A percentile compares a stretch with the other conserved stretches of the same genome.
These are phyloP conservation scores for Diaporthe ilicicola DNA, from an alignment of 2,329 filamentous ascomycete species.

Conservation along the genomic window DNA sequence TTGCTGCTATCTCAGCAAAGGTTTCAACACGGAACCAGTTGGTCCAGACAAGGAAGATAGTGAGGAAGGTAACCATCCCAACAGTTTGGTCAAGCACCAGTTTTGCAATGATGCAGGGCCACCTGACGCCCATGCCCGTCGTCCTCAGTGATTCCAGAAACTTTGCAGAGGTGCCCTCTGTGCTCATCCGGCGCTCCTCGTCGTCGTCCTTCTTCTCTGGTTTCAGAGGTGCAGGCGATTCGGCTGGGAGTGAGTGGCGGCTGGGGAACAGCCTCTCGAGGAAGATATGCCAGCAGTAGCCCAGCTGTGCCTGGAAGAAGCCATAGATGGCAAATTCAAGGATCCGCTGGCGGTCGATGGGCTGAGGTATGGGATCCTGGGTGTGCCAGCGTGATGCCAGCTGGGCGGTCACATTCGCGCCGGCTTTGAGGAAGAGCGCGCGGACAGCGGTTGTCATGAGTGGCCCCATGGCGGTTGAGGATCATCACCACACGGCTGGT, in stretches of 20 bases:
- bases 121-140: conserved; percentile 33
- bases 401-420: conserved; percentile 35
- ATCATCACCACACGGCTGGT: conserved; percentile 9
- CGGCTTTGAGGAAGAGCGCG: conserved; percentile 34
- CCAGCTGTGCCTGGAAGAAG: conserved; percentile 38
- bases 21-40: conserved; percentile 37
- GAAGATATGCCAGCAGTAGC: conserved; percentile 38
- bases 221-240: conserved; percentile 21
- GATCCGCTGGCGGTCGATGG: conserved; percentile 37
- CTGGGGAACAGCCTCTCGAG: conserved; percentile 39
- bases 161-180: conserved; percentile 30
- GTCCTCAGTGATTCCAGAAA: conserved; percentile 23
- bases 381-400: conserved; percentile 33
- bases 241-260: conserved; percentile 14
- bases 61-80: conserved; percentile 35
- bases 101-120: conserved; percentile 37
- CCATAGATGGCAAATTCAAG: conserved; percentile 40
- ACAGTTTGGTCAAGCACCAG: conserved; percentile 39
- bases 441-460: conserved; percentile 32
- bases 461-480: conserved; percentile 26
- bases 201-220: conserved; percentile 35
- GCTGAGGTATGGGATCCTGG: conserved; percentile 23
- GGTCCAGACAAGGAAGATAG: conserved; percentile 38
- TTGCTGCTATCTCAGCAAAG: conserved; percentile 32
- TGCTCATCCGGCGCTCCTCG: conserved; percentile 32